Evolutionary conservation across 495 filamentous ascomycete genomes (phyloP).

Genomic region (Cercophora samala): DNA sequence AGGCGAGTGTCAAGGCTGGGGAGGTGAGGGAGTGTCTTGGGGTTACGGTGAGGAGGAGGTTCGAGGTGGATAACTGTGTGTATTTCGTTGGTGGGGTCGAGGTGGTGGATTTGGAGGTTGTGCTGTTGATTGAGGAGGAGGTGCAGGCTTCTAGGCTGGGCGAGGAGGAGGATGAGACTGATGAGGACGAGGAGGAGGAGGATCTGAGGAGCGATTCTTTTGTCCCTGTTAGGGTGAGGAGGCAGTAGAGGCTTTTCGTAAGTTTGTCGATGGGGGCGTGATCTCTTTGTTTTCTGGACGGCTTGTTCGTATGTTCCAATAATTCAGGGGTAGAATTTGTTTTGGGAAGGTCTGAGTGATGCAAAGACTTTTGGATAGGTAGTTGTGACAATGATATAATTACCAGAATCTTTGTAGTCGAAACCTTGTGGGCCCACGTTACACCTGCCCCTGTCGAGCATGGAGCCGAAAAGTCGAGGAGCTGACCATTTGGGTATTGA

Average conservation of each 20-base stretch:
- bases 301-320: no score
- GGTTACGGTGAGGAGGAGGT: not conserved
- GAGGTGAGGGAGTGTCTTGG: not conserved
- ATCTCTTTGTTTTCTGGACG: not conserved
- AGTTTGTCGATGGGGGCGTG: not conserved
- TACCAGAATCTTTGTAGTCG: not conserved
- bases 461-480: not conserved
- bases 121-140: not conserved
- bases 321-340: no score
- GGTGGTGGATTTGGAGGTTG: slow-evolving; percentile 4
- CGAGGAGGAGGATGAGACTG: not conserved
- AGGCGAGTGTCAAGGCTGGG: not conserved
- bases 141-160: not conserved
- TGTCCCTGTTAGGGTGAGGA: not conserved
- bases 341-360: no score
- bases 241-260: not conserved
- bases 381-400: no score
- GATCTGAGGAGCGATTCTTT: not conserved
- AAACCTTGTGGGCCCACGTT: not conserved
- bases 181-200: not conserved
- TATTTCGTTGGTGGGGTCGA: not conserved
- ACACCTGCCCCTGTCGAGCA: not conserved
- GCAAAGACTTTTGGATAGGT: no score
- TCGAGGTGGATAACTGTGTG: not conserved
- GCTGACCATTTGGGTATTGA: not conserved